Evolutionary conservation across 1,284 basidiomycete genomes (phyloP), one percentile per base, ranked within the genome.

Genomic region (Cryptococcus sp.): DNA sequence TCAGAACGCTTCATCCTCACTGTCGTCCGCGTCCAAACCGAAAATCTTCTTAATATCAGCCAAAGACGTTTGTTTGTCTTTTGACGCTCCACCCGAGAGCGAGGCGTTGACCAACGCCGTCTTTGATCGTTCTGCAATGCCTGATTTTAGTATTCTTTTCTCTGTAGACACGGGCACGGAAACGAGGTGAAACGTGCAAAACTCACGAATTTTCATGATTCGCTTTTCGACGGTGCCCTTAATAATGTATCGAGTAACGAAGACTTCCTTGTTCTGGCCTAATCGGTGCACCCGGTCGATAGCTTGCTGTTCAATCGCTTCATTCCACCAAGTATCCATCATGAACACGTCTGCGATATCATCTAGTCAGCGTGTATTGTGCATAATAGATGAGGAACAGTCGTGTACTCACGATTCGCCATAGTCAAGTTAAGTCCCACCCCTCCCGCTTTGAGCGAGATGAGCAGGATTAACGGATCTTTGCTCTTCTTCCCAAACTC

Each of bases 251-350:
- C 95, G 89, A 55, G 88, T 93, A 29, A 96, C 93, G 64, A 89
- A 88, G 19, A 98, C 95, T 0, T 88, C 65, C 65, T 66, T 73
- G 50, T 63, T 65, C 22, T 70, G 63, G 0, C 75, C 73, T 26
- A 81, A 57, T 11, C 70, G 66, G 64, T 80, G 64, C 62, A 90
- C 89, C 40, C 82, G 79, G 64, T 83, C 82, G 48, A 81, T 80
- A 1, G 81, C 92, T 83, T 96, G 93, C 63, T 89, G 88, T 76
- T 94, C 92, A 20, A 85, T 88, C 0, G 91, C 91, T 23, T 90
- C 86, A 73, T 93, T 94, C 91, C 91, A 95, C 91, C 91, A 94
- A 62, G 91, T 93, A 68, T 95, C 93, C 90, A 94, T 93, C 90
- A 94, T 91, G 75, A 91, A 93, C 3, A 93, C 91, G 75, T 92